Evolutionary conservation across 176 grass and related monocot species (phyloP).

Genomic region (Cocos nucifera): DNA sequence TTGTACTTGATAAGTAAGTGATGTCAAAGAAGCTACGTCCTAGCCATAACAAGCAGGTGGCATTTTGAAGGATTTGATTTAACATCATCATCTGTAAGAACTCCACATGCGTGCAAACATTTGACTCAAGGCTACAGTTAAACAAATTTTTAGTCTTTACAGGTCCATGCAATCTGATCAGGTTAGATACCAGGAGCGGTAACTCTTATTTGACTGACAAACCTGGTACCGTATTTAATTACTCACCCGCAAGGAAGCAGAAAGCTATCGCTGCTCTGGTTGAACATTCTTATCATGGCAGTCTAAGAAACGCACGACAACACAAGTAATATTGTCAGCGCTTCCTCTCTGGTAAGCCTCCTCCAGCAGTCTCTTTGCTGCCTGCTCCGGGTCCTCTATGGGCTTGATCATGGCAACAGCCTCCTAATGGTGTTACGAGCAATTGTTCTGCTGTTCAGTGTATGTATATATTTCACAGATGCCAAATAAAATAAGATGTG

Average conservation of each 20-base stretch:
- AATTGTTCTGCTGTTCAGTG: not conserved
- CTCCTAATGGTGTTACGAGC: constrained; percentile 26
- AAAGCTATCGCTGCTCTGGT: not conserved
- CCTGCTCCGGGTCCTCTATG: constrained; percentile 56
- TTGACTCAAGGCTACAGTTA: no score
- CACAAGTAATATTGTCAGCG: constrained; percentile 67
- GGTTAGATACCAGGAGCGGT: not conserved
- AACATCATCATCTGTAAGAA: no score
- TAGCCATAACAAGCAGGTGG: no score
- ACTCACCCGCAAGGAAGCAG: no score
- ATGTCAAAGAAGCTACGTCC: no score
- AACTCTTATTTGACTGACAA: not conserved
- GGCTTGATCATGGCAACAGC: constrained; percentile 72
- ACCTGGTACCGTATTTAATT: not conserved
- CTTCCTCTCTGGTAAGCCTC: constrained; percentile 63
- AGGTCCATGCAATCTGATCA: no score
- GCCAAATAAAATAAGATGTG: no score
- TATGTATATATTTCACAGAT: no score
- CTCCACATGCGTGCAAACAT: no score
- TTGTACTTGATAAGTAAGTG: no score
- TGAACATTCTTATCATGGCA: not conserved
- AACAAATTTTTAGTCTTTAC: no score
- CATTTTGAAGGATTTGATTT: no score
- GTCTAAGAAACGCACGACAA: constrained; percentile 64
- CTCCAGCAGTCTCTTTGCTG: constrained; percentile 55